Base-by-base conservation (phyloP, 495 filamentous ascomycete species). In the Hypoxylon intermedium region DNA sequence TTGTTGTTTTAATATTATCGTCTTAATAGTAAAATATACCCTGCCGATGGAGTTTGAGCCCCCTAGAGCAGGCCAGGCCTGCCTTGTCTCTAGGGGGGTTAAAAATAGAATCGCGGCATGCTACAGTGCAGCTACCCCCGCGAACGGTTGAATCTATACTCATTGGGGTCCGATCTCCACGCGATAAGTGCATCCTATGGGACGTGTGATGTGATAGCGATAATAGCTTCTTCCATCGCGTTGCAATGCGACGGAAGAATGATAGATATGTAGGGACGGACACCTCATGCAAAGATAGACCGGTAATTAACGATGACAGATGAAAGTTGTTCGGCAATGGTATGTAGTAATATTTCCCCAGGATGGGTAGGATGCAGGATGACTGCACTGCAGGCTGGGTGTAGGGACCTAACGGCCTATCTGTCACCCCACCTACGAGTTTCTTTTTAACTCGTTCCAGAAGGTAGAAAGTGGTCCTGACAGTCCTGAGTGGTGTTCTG, bases 401-500 rank as follows among this genome's bases (percentile, higher is more conserved):
- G 12, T 12, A 37, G 11, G 3, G 11, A 33, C 9, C 3, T 3
- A 11, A 43, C 12, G 58, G 53, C 53, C 21, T 46, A 45, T 58
- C 44, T 26, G 38, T 54, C 55, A 65, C 61, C 61, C 61, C 61
- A 59, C 55, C 61, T 16, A 20, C 19, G 5, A n/a, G 33, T 12
- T 50, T 51, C 55, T 59, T 40, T 53, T 65, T 59, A 65, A 65
- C 61, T 65, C 11, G 54, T 65, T 65, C 61, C 55, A 65, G 61
- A 65, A 65, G 61, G 61, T 65, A 41, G 55, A 56, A 60, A 55
- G 13, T 30, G 13, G 12, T n/a, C n/a, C n/a, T n/a, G n/a, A n/a
- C n/a, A n/a, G n/a, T n/a, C n/a, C n/a, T n/a, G n/a, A n/a, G n/a
- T n/a, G n/a, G n/a, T n/a, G n/a, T 50, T 59, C 55, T 65, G 61